Base-by-base conservation (phyloP, 768 basidiomycete genomes). In the Terana coerulea region DNA sequence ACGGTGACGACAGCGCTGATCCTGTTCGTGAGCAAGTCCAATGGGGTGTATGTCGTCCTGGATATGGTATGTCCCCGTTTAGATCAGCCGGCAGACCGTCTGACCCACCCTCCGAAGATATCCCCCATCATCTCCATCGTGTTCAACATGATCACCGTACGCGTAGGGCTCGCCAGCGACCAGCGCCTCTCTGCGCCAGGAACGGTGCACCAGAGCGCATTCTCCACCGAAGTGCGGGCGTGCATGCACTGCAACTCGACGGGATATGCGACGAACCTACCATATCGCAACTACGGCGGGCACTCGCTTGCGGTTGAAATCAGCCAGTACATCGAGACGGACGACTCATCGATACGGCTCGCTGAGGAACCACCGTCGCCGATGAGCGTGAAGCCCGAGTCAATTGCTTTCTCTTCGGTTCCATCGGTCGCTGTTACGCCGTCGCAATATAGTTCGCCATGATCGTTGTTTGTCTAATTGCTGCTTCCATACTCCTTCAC, bases 111-210 rank as follows among this genome's bases (percentile, higher is more conserved):
- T 7, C 6, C 49, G 3, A 41, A 72, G 71, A 60, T 68, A 40
- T 65, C 63, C 5, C 72, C 69, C 19, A 68, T 72, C 47, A 73
- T 72, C 49, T 69, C 66, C 4, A 73, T 75, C 59, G 66, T 69
- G 3, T 74, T 73, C 59, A 71, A 70, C 57, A 68, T 73, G 70
- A 67, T 74, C 40, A 71, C 72, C 24, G 64, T 74, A 21, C 73
- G 71, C 25, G 60, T 72, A 30, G 70, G 65, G 17, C 44, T 50
- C 25, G 43, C 47, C 15, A 44, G 29, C 11, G 52, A 49, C 33
- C 47, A 44, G 25, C 15, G 21, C 25, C 17, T 59, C 28, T 44
- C 42, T 26, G 50, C 45, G 19, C 45, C 45, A 6, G 45, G 45
- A 6, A 46, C 45, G 17, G 1, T 52, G 29, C 49, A 52, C 45